A percentile compares a stretch with the other conserved stretches of the same genome.
Conservation (phyloP, 345 rosid species). For the Eucalyptus regnans region DNA sequence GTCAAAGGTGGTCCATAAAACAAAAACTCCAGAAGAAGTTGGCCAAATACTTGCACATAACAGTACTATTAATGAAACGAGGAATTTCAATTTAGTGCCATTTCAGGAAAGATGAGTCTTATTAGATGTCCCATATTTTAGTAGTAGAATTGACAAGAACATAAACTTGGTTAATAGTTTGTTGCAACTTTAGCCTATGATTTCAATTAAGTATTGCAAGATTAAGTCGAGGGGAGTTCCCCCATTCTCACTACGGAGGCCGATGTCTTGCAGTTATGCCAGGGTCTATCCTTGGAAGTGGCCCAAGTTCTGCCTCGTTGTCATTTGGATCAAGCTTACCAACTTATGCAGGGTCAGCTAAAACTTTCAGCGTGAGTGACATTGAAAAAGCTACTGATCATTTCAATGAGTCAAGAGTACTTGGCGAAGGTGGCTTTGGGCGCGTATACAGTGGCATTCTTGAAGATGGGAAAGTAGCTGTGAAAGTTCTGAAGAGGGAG, state of each 20-base stretch:
- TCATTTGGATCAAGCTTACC: slow-evolving; percentile 86
- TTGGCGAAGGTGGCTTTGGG: slow-evolving; percentile 98
- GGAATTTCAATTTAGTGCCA: background rate
- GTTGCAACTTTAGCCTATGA: background rate
- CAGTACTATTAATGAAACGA: background rate
- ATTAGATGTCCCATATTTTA: background rate
- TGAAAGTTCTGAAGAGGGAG: slow-evolving; percentile 86
- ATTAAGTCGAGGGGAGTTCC: background rate
- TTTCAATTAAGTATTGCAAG: background rate
- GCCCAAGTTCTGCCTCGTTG: slow-evolving; percentile 58
- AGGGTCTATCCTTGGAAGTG: slow-evolving; percentile 52
- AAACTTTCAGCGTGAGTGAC: slow-evolving; percentile 67
- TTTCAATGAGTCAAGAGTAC: slow-evolving; percentile 54
- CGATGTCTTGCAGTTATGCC: slow-evolving; percentile 37
- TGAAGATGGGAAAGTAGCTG: slow-evolving; percentile 86
- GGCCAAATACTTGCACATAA: background rate
- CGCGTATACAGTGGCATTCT: slow-evolving; percentile 74
- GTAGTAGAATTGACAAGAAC: background rate
- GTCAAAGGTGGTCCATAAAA: background rate
- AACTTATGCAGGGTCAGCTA: slow-evolving; percentile 75
- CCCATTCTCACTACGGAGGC: background rate
- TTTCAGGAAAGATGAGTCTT: background rate
- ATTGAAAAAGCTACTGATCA: slow-evolving; percentile 70
- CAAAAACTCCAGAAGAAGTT: background rate
- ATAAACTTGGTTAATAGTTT: background rate